phyloP scores from a whole-genome alignment of 306 rosid genomes.

The Sesbania bispinosa region DNA sequence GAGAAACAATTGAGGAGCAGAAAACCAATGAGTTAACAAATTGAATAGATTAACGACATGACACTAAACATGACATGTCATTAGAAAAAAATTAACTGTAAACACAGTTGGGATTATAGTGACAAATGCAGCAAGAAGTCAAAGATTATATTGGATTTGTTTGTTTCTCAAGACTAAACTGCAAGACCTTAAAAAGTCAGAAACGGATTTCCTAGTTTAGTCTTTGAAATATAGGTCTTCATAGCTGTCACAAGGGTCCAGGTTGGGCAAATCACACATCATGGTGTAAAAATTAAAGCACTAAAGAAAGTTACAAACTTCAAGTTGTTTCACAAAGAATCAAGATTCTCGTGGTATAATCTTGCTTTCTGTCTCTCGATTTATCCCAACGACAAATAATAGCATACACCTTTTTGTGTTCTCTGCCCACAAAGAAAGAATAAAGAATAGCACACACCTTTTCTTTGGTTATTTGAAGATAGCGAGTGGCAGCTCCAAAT shows the following conservation, averaged over 20 bases:
- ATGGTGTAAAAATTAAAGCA: slow-evolving; percentile 19
- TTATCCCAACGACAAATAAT: neutral
- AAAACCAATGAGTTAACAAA: slow-evolving; percentile 1
- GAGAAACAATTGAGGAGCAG: slow-evolving; percentile 19
- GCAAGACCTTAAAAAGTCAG: too few relatives aligned
- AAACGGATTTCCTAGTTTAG: too few relatives aligned
- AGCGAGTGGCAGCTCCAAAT: slow-evolving; percentile 82
- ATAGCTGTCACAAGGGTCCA: neutral
- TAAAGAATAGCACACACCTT: slow-evolving; percentile 42
- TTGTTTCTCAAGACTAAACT: too few relatives aligned
- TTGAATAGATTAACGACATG: slow-evolving; percentile 11
- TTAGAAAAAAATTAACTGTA: too few relatives aligned
- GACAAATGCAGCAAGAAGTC: too few relatives aligned
- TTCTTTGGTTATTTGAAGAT: slow-evolving; percentile 63
- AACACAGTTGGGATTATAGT: too few relatives aligned
- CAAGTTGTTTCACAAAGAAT: slow-evolving; percentile 9
- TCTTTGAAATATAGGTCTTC: neutral
- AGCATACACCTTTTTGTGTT: neutral
- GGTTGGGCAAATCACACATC: slow-evolving; percentile 18
- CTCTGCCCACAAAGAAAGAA: neutral
- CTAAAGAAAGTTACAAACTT: neutral
- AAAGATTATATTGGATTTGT: too few relatives aligned
- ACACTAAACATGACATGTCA: too few relatives aligned
- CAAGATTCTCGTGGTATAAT: neutral
- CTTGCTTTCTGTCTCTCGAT: neutral